phyloP scores from a whole-genome alignment of 805 yeast species.

The Yamadazyma akitaensis region DNA sequence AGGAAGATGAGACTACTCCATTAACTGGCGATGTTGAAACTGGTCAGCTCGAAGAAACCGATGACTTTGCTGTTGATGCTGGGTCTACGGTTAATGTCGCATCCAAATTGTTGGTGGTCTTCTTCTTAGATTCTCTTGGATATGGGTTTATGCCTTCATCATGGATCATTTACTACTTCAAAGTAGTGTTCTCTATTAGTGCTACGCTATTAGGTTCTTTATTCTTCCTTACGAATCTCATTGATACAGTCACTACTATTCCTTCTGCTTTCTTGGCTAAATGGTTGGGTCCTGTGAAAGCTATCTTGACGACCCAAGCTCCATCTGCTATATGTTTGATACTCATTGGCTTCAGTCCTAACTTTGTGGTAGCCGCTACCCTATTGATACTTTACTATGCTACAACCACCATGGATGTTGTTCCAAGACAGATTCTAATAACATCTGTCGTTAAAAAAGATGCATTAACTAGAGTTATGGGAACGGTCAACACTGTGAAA shows the following conservation, averaged over 20 bases:
- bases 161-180: conserved; percentile 84
- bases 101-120: conserved; percentile 51
- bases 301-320: conserved; percentile 69
- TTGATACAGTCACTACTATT: conserved; percentile 65
- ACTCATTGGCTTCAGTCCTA: conserved; percentile 23
- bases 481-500: conserved; percentile 80
- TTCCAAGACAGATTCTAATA: conserved; percentile 80
- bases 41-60: background rate
- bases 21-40: conserved; percentile 4
- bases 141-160: conserved; percentile 85
- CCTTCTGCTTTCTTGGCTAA: conserved; percentile 74
- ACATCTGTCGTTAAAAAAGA: conserved; percentile 60
- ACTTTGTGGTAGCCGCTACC: conserved; percentile 45
- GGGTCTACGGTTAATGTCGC: conserved; percentile 12
- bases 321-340: conserved; percentile 72
- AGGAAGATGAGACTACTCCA: conserved; percentile 7
- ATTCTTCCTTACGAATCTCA: conserved; percentile 60
- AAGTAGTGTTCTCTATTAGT: conserved; percentile 48
- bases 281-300: conserved; percentile 70
- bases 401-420: conserved; percentile 83
- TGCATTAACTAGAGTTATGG: conserved; percentile 76
- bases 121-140: conserved; percentile 85
- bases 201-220: conserved; percentile 63
- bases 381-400: conserved; percentile 55
- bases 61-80: background rate